Evolutionary conservation across 345 rosid genomes (phyloP).

Genomic region (Rhodamnia rubescens): DNA sequence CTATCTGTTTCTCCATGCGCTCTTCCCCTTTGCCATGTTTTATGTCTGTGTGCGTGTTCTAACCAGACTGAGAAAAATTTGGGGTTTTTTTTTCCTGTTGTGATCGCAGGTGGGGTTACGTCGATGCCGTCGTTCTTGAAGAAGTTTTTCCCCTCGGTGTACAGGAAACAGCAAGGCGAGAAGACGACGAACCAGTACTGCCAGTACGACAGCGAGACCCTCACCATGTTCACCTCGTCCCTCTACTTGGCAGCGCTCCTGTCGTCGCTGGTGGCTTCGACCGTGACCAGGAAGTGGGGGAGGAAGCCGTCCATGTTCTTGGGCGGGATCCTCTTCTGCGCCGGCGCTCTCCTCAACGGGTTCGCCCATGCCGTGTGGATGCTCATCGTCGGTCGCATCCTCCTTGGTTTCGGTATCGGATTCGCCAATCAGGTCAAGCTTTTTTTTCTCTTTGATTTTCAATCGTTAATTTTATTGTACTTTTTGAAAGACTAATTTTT

Average conservation of each 20-base stretch:
- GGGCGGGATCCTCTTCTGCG: slow-evolving; percentile 3
- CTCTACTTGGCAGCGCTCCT: slow-evolving; percentile 9
- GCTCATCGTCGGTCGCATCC: slow-evolving; percentile 8
- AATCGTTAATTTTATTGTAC: neutral
- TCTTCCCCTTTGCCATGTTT: neutral
- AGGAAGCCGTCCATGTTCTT: slow-evolving; percentile 7
- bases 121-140: slow-evolving; percentile 6
- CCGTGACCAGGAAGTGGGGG: neutral
- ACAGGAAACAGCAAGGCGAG: neutral
- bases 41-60: neutral
- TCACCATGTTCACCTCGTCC: slow-evolving; percentile 11
- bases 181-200: slow-evolving; percentile 6
- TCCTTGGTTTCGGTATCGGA: slow-evolving; percentile 9
- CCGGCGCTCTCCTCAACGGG: slow-evolving; percentile 5
- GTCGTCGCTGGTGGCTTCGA: slow-evolving; percentile 4
- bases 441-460: neutral
- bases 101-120: slow-evolving; percentile 5
- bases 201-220: slow-evolving; percentile 7
- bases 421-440: slow-evolving; percentile 7
- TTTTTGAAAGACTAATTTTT: neutral
- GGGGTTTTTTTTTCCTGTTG: neutral
- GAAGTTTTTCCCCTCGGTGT: slow-evolving; percentile 6
- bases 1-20: neutral
- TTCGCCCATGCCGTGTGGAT: slow-evolving; percentile 2
- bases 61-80: neutral